Evolutionary conservation across 305 asterid genomes (phyloP).

Genomic region (Solanum aculeatissimum): DNA sequence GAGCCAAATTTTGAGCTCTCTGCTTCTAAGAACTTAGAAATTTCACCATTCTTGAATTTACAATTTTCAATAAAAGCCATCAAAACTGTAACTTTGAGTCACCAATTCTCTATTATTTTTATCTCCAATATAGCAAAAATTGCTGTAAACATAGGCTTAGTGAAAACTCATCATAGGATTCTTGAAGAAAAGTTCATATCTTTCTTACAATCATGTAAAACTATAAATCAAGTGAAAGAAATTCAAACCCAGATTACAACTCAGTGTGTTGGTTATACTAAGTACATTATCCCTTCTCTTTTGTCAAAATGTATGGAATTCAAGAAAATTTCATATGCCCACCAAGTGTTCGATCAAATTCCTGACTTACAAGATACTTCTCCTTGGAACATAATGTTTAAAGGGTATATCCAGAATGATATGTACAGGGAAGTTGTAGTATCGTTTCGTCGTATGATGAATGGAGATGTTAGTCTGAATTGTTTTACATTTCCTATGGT

Average conservation of each 20-base stretch:
- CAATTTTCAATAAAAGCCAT: neutral
- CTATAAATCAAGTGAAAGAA: constrained; percentile 34
- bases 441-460: constrained; percentile 49
- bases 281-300: constrained; percentile 41
- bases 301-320: constrained; percentile 32
- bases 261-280: constrained; percentile 30
- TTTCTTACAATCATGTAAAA: constrained; percentile 54
- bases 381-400: constrained; percentile 60
- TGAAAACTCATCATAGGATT: neutral
- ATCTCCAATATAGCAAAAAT: constrained; percentile 8
- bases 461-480: constrained; percentile 48
- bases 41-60: neutral
- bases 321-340: constrained; percentile 22
- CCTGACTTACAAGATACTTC: constrained; percentile 36
- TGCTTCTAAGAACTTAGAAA: neutral
- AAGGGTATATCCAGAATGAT: constrained; percentile 59
- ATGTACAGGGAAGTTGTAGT: constrained; percentile 21
- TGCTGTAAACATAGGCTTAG: constrained; percentile 4
- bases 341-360: constrained; percentile 53
- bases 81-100: neutral
- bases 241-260: constrained; percentile 52
- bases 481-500: constrained; percentile 60
- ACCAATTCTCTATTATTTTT: neutral
- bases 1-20: neutral
- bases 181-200: constrained; percentile 14